Conservation (phyloP, 1,284 basidiomycete genomes). For the Trametes hirsuta region DNA sequence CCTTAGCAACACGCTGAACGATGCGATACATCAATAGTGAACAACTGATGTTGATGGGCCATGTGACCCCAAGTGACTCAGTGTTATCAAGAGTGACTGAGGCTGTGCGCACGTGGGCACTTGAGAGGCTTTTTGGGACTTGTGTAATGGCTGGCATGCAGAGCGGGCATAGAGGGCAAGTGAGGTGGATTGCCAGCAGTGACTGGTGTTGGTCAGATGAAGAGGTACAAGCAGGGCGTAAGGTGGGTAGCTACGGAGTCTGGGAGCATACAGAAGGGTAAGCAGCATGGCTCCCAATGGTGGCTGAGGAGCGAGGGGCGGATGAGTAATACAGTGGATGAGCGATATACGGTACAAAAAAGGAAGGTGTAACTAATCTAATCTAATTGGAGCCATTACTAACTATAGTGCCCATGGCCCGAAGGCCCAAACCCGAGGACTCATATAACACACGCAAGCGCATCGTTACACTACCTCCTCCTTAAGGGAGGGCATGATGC, state of each 20-base stretch:
- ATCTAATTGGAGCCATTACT: not conserved
- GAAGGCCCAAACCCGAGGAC: conserved; percentile 2
- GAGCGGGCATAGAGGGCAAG: too few species aligned
- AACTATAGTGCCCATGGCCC: not conserved
- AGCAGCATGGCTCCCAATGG: not conserved
- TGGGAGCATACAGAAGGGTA: not conserved
- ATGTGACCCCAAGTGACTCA: too few species aligned
- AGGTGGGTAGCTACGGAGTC: conserved; percentile 2
- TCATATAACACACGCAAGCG: not conserved
- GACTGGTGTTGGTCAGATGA: conserved; percentile 1
- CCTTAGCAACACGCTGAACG: too few species aligned
- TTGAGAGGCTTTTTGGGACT: too few species aligned
- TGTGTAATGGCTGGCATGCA: too few species aligned
- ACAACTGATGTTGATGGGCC: too few species aligned
- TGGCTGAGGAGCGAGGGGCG: not conserved
- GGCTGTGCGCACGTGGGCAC: too few species aligned
- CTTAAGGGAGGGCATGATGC: too few species aligned
- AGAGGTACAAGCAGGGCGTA: not conserved
- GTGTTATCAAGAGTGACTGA: too few species aligned
- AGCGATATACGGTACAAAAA: not conserved
- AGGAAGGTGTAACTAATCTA: not conserved
- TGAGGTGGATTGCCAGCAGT: not conserved
- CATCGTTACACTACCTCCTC: not conserved
- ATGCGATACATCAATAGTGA: too few species aligned
- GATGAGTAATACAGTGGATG: not conserved